Conservation (phyloP, 139 green algal genomes). For the Marvania coccoides region DNA sequence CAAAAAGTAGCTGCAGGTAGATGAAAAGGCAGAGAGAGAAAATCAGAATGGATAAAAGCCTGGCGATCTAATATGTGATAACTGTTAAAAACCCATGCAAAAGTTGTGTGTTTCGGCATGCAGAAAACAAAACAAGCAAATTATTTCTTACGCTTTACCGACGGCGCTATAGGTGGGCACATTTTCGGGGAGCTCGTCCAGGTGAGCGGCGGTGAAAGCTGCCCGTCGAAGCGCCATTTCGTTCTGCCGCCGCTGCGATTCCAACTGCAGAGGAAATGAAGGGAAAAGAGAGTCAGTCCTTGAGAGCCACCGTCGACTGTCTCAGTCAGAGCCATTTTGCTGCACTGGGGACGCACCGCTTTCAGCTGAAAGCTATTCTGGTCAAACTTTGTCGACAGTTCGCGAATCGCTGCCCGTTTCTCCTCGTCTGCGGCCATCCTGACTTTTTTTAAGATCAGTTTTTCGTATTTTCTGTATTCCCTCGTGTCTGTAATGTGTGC, state of each 20-base stretch:
- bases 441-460: no score
- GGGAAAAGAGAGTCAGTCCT: neutral
- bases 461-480: no score
- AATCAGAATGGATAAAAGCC: neutral
- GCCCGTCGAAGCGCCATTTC: slow-evolving; percentile 19
- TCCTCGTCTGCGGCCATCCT: slow-evolving; percentile 9
- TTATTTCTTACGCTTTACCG: slow-evolving; percentile 23
- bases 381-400: slow-evolving; percentile 11
- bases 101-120: neutral
- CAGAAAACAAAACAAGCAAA: neutral
- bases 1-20: slow-evolving; percentile 18
- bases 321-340: neutral
- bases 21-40: neutral
- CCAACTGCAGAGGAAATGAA: slow-evolving; percentile 11
- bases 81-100: neutral
- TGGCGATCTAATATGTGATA: neutral
- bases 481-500: no score
- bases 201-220: slow-evolving; percentile 28
- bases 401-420: neutral
- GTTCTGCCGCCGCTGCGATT: slow-evolving; percentile 6
- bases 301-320: neutral
- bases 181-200: slow-evolving; percentile 20
- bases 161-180: slow-evolving; percentile 10
- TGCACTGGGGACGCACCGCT: neutral
- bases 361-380: neutral